These are phyloP conservation scores for Trichopus zeylanicus DNA, from an alignment of 116 monocot species.

Conservation along the genomic window DNA sequence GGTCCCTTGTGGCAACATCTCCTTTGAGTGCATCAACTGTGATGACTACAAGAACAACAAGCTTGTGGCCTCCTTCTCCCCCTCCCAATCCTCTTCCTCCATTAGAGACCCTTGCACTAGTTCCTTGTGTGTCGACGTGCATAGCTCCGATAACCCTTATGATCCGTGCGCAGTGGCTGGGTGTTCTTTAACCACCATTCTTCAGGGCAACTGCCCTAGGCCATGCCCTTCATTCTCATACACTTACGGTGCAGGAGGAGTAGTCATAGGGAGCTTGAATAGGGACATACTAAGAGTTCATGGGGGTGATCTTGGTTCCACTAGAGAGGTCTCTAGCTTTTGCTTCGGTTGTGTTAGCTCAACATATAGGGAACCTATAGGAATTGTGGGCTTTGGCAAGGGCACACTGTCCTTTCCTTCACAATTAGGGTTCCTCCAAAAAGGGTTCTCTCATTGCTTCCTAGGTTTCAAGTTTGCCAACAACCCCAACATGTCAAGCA, in stretches of 20 bases:
- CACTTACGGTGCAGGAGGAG: conserved; percentile 30
- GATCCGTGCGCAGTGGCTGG: conserved; percentile 28
- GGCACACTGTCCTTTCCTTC: conserved; percentile 27
- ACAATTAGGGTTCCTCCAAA: conserved; percentile 29
- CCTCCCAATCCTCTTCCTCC: conserved; percentile 18
- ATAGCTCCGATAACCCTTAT: conserved; percentile 29
- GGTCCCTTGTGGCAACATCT: conserved; percentile 29
- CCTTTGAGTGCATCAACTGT: conserved; percentile 28
- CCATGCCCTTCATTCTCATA: conserved; percentile 43
- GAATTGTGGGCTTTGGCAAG: conserved; percentile 33
- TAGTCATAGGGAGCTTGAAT: conserved; percentile 21
- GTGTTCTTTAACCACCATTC: conserved; percentile 19
- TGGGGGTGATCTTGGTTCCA: not conserved
- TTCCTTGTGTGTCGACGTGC: conserved; percentile 17
- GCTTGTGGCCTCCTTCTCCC: conserved; percentile 18
- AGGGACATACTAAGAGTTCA: conserved; percentile 26
- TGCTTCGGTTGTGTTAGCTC: conserved; percentile 34
- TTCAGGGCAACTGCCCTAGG: conserved; percentile 21
- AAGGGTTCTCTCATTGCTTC: conserved; percentile 44
- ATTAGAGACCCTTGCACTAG: conserved; percentile 20
- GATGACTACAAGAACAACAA: conserved; percentile 22
- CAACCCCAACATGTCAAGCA: conserved; percentile 26
- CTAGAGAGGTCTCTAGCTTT: conserved; percentile 15
- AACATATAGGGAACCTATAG: conserved; percentile 24
- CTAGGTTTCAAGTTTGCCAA: conserved; percentile 26